Evolutionary conservation across 129 eudicot species (phyloP).

Genomic region (Smallanthus sonchifolius): DNA sequence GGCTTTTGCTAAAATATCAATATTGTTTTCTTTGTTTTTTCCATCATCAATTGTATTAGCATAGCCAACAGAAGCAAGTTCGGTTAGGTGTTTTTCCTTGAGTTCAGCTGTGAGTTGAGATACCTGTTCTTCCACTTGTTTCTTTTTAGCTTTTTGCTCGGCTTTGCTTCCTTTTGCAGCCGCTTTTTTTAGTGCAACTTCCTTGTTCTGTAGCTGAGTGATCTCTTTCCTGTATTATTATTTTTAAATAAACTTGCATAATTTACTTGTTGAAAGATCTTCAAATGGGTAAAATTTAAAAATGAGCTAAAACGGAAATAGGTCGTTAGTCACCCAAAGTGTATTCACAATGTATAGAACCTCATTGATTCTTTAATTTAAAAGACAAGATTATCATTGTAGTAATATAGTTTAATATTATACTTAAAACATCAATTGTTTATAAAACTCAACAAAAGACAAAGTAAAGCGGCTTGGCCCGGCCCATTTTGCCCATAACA

Average conservation of each 20-base stretch:
- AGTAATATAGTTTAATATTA: not conserved
- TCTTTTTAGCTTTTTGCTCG: constrained; percentile 95
- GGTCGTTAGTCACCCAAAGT: not conserved
- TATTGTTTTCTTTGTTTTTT: constrained; percentile 37
- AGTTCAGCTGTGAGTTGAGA: constrained; percentile 62
- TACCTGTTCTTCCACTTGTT: constrained; percentile 88
- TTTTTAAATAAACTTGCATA: not conserved
- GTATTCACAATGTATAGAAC: not conserved
- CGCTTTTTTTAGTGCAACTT: constrained; percentile 67
- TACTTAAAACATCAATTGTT: not conserved
- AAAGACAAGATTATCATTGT: not conserved
- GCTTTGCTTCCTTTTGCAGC: constrained; percentile 99
- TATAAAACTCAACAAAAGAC: not conserved
- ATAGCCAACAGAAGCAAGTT: constrained; percentile 78
- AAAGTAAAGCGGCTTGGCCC: not conserved
- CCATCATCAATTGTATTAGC: constrained; percentile 27
- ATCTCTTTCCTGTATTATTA: constrained; percentile 69
- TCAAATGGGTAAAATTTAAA: not conserved
- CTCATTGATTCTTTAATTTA: not conserved
- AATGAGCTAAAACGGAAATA: not conserved
- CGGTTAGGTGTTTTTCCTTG: constrained; percentile 67
- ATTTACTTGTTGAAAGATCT: not conserved
- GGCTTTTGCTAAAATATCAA: constrained; percentile 52
- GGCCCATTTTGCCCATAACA: not conserved
- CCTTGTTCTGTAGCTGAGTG: constrained; percentile 73